These are phyloP conservation scores for Tolypocladium endophyticum DNA, from an alignment of 2,329 filamentous ascomycete genomes.

Conservation along the genomic window DNA sequence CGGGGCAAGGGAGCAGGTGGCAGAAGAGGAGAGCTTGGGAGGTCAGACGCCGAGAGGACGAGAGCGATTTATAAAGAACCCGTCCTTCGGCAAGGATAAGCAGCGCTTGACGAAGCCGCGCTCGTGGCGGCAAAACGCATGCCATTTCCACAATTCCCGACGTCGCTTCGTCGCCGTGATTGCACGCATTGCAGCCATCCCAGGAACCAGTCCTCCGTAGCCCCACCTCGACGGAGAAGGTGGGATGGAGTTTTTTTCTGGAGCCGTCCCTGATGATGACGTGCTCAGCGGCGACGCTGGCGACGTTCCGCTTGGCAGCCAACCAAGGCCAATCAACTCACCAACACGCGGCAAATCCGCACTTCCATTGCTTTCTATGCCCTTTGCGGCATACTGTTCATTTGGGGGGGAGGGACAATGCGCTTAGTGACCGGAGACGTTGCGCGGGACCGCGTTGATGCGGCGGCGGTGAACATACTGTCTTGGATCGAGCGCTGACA, in stretches of 20 bases:
- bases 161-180: neutral
- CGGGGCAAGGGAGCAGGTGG: neutral
- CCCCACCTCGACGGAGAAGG: neutral
- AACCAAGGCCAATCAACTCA: neutral
- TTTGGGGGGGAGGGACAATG: neutral
- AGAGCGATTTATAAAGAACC: neutral
- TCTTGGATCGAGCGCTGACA: neutral
- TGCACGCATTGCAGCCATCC: neutral
- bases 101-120: neutral
- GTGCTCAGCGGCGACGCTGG: slow-evolving; percentile 2
- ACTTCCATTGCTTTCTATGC: neutral
- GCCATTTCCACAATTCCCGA: neutral
- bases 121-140: neutral
- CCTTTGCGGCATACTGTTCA: neutral
- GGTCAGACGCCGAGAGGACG: neutral
- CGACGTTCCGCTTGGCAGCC: neutral
- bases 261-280: slow-evolving; percentile 4
- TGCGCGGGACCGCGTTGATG: neutral
- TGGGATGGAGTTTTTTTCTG: neutral
- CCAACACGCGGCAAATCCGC: neutral
- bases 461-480: neutral
- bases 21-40: neutral
- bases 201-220: neutral
- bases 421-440: neutral
- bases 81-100: neutral